These are phyloP conservation scores for Nemophila menziesii DNA, from an alignment of 257 asterid genomes.

Conservation along the genomic window DNA sequence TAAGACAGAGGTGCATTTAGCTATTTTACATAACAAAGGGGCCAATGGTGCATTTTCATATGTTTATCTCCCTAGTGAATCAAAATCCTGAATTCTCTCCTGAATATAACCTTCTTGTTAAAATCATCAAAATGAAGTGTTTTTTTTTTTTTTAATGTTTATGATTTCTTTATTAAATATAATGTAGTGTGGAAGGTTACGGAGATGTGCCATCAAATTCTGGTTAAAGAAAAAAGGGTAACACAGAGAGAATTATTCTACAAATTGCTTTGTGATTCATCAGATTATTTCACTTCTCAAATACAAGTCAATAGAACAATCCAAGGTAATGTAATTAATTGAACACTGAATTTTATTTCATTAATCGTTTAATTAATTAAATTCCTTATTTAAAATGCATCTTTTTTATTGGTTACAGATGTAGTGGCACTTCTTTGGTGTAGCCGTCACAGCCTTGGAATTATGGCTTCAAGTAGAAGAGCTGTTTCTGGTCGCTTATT, in stretches of 20 bases:
- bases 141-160: slow-evolving; percentile 1
- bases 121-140: too few relatives aligned
- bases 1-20: too few relatives aligned
- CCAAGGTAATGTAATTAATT: too few relatives aligned
- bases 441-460: slow-evolving; percentile 81
- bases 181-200: slow-evolving; percentile 80
- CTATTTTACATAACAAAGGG: too few relatives aligned
- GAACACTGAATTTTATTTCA: too few relatives aligned
- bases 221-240: slow-evolving; percentile 65
- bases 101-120: too few relatives aligned
- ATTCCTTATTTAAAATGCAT: too few relatives aligned
- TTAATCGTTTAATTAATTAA: too few relatives aligned
- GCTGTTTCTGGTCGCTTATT: slow-evolving; percentile 71
- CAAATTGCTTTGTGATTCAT: slow-evolving; percentile 71
- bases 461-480: slow-evolving; percentile 91
- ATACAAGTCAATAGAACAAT: slow-evolving; percentile 67
- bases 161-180: too few relatives aligned
- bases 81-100: too few relatives aligned
- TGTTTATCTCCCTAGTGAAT: too few relatives aligned
- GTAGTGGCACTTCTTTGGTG: slow-evolving; percentile 80
- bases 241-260: slow-evolving; percentile 90
- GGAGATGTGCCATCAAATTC: slow-evolving; percentile 73
- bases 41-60: too few relatives aligned
- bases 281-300: slow-evolving; percentile 60
- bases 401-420: slow-evolving; percentile 28